Percentiles rank a stretch among this genome's conserved stretches.
Evolutionary conservation across 129 eudicot genomes (phyloP).

Genomic region (Saposhnikovia divaricata): DNA sequence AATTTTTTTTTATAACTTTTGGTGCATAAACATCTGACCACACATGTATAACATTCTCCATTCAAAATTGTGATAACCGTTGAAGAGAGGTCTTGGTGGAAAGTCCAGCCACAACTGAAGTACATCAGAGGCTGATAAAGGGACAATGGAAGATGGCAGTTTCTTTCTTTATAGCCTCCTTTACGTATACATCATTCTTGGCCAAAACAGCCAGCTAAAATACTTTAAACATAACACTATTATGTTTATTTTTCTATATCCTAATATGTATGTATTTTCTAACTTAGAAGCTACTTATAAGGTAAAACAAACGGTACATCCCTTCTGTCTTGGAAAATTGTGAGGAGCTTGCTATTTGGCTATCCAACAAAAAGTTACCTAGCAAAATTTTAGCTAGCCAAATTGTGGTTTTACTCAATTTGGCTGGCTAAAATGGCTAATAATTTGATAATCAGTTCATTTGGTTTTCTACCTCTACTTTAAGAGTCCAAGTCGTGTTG

Average conservation of each 20-base stretch:
- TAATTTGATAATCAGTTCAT: background rate
- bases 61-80: background rate
- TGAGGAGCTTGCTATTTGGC: background rate
- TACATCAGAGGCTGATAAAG: background rate
- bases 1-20: no score
- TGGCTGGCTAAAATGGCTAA: background rate
- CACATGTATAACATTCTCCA: background rate
- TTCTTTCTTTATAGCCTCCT: background rate
- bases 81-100: background rate
- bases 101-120: background rate
- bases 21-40: background rate
- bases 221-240: background rate
- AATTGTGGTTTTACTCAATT: background rate
- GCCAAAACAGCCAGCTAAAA: background rate
- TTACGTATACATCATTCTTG: background rate
- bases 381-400: background rate
- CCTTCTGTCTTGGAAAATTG: background rate
- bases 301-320: background rate
- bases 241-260: no score
- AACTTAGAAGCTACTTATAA: no score
- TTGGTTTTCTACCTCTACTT: conserved; percentile 81
- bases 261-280: no score
- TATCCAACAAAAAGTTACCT: background rate
- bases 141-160: background rate
- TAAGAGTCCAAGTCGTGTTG: conserved; percentile 49